Conservation (phyloP, 305 asterid genomes). For the Lippia alba region DNA sequence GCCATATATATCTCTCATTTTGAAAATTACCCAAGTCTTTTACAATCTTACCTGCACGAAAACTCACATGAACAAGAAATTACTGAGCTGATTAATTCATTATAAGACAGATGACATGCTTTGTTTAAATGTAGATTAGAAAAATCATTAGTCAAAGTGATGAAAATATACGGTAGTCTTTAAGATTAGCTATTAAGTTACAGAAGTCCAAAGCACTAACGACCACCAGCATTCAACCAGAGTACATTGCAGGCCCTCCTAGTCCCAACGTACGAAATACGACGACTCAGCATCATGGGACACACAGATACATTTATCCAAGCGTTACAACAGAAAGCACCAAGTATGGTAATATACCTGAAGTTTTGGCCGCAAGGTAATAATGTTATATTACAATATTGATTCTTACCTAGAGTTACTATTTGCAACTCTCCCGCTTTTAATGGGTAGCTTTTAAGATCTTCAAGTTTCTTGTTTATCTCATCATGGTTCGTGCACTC, state of each 20-base stretch:
- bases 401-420: slow-evolving; percentile 68
- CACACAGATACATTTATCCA: slow-evolving; percentile 19
- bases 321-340: slow-evolving; percentile 27
- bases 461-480: slow-evolving; percentile 60
- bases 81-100: slow-evolving; percentile 35
- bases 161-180: slow-evolving; percentile 16
- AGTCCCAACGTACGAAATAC: slow-evolving; percentile 9
- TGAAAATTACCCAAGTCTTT: slow-evolving; percentile 69
- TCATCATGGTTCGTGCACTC: slow-evolving; percentile 57
- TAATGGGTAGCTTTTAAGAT: slow-evolving; percentile 58
- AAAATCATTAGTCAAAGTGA: slow-evolving; percentile 28
- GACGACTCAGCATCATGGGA: slow-evolving; percentile 13
- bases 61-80: slow-evolving; percentile 36
- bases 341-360: slow-evolving; percentile 14
- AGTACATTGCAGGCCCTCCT: slow-evolving; percentile 7
- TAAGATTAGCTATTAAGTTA: slow-evolving; percentile 9
- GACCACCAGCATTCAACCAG: slow-evolving; percentile 24
- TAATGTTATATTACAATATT: slow-evolving; percentile 9
- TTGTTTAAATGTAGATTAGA: slow-evolving; percentile 13
- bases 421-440: slow-evolving; percentile 74
- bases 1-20: slow-evolving; percentile 81
- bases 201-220: slow-evolving; percentile 28
- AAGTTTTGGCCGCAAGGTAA: slow-evolving; percentile 21
- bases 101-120: slow-evolving; percentile 21
- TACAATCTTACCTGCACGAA: slow-evolving; percentile 75